A percentile compares a stretch with the other conserved stretches of the same genome.
phyloP scores from a whole-genome alignment of 768 basidiomycete genomes.

The Tephrocybe sp. region DNA sequence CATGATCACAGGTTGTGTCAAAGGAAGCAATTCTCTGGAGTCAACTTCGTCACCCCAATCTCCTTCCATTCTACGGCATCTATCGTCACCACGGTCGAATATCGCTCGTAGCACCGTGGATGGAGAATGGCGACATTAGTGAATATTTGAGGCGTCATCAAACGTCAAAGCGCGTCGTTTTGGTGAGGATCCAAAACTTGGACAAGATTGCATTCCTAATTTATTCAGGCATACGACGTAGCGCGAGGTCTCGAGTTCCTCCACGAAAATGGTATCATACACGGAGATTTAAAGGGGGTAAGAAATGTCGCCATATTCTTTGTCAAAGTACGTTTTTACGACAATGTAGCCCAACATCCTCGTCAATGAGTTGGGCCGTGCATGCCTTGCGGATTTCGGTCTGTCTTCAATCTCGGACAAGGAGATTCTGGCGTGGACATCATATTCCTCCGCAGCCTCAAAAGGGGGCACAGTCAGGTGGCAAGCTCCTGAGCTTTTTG shows the following conservation, averaged over 20 bases:
- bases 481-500: conserved; percentile 21
- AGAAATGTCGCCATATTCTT: background rate
- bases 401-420: conserved; percentile 14
- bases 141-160: background rate
- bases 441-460: background rate
- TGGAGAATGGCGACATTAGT: background rate
- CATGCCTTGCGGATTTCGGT: conserved; percentile 25
- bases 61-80: background rate
- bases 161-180: background rate
- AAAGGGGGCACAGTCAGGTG: conserved; percentile 17
- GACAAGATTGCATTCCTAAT: too few species aligned
- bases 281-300: conserved; percentile 46
- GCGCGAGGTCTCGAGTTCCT: conserved; percentile 31
- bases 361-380: conserved; percentile 14
- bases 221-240: conserved; percentile 31
- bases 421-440: conserved; percentile 14
- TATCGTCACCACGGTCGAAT: background rate
- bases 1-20: background rate
- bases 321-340: background rate
- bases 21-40: conserved; percentile 2
- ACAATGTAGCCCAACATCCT: conserved; percentile 23
- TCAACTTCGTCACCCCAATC: conserved; percentile 1
- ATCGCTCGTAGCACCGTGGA: background rate
- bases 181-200: too few species aligned
- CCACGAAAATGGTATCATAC: conserved; percentile 34